Base-by-base conservation (phyloP, 1,284 basidiomycete species). In the Ustilago lituana region DNA sequence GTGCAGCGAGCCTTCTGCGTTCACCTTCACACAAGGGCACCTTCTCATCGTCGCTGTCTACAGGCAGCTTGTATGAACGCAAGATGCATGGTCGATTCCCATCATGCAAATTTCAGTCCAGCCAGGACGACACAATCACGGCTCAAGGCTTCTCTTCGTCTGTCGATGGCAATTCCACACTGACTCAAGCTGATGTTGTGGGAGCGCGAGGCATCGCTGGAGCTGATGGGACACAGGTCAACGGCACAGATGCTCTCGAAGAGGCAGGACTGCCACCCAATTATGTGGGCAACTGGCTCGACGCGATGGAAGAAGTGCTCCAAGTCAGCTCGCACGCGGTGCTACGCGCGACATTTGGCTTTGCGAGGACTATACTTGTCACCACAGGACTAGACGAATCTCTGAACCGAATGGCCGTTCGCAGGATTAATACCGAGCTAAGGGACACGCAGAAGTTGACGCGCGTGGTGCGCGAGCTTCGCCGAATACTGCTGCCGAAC, bases 11-110 rank as follows among this genome's bases (percentile, higher is more conserved):
- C n/a, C 49, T 24, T 17, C 27, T 24, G 29, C 48, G 59, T 14
- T 46, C 51, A 1, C 38, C 51, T 3, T 43, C 50, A 10, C 14
- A 27, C 17, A 55, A 41, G 23, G 31, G 31, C 15, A 47, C 37
- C 1, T 39, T 68, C 7, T 48, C 66, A 4, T 51, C 52, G 8
- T 63, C 66, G 7, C 14, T 50, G 4, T 69, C 60, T 10, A 48
- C 45, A 0, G 60, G 52, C 44, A 69, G 66, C 40, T 19, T 69
- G 22, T 11, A 52, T 32, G 68, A 71, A 36, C 53, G 55, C 29
- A 57, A 52, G 29, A 71, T 71, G 68, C 68, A 71, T 14, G 68
- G 68, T 22, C 62, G 68, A 26, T 71, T 54, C 29, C 68, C 68
- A 2, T 71, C 68, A 17, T 56, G 56, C 51, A 65, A 55, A 39